These are phyloP conservation scores for Dipsacomyces acuminosporus DNA, from an alignment of 371 early-diverging fungal genomes.

Conservation along the genomic window DNA sequence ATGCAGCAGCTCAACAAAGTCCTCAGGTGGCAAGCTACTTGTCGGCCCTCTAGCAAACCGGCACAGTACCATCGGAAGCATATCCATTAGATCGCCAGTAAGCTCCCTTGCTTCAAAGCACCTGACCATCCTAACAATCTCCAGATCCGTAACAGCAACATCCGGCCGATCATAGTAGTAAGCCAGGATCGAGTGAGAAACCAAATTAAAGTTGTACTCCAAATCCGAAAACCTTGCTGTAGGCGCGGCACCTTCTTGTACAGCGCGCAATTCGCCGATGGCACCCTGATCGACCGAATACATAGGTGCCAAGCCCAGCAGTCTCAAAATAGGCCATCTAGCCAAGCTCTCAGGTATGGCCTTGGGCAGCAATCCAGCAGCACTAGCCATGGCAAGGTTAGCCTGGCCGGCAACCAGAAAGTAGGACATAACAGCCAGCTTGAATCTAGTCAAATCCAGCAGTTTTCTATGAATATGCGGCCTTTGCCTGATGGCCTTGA, in stretches of 20 bases:
- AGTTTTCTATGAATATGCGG: constrained; percentile 14
- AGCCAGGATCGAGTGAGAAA: constrained; percentile 6
- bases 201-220: constrained; percentile 21
- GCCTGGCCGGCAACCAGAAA: constrained; percentile 18
- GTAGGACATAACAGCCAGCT: constrained; percentile 13
- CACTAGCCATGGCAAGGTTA: constrained; percentile 15
- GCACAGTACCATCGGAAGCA: constrained; percentile 21
- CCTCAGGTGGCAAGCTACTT: neutral
- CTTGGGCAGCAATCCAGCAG: constrained; percentile 7
- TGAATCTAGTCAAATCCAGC: neutral
- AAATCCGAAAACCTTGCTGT: neutral
- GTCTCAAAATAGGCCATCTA: constrained; percentile 19
- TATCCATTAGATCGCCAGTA: constrained; percentile 8
- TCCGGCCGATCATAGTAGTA: constrained; percentile 15
- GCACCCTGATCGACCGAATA: neutral
- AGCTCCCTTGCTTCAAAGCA: constrained; percentile 9
- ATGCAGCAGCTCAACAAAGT: constrained; percentile 11
- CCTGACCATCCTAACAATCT: constrained; percentile 20
- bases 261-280: neutral
- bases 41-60: constrained; percentile 2
- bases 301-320: constrained; percentile 12
- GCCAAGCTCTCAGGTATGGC: neutral
- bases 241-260: constrained; percentile 1
- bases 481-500: constrained; percentile 42
- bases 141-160: constrained; percentile 13